Percentiles rank a stretch among this genome's conserved stretches.
Evolutionary conservation across 2,329 filamentous ascomycete species (phyloP).

Genomic region (Ophiocordyceps camponoti-saundersi): DNA sequence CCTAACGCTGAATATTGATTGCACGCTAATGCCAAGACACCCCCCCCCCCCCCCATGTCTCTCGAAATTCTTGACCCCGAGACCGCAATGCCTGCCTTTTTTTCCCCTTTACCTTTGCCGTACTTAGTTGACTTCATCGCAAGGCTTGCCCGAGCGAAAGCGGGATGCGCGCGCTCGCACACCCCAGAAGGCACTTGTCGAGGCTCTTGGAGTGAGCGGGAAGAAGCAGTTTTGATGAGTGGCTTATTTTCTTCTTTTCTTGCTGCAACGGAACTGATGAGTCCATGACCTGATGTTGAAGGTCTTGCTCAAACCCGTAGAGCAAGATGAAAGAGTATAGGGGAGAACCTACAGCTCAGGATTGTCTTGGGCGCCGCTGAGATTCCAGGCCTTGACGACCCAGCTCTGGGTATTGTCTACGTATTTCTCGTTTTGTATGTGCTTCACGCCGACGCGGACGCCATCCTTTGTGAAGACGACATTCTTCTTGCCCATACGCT

Average conservation of each 20-base stretch:
- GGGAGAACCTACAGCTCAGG: conserved; percentile 6
- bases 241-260: conserved; percentile 1
- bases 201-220: not conserved
- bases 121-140: not conserved
- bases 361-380: conserved; percentile 18
- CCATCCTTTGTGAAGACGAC: conserved; percentile 62
- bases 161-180: not conserved
- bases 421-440: conserved; percentile 51
- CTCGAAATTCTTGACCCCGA: not conserved
- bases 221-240: not conserved
- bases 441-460: conserved; percentile 52
- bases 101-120: not conserved
- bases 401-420: conserved; percentile 57
- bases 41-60: too few species aligned
- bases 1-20: not conserved
- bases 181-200: not conserved
- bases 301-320: too few species aligned
- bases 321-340: too few species aligned
- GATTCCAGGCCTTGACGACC: conserved; percentile 50
- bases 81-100: not conserved
- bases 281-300: not conserved
- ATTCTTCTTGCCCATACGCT: conserved; percentile 61
- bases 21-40: not conserved
- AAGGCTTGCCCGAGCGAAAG: not conserved
- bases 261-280: not conserved